Conservation (phyloP, 2,329 filamentous ascomycete species). For the Epichloe scottii region DNA sequence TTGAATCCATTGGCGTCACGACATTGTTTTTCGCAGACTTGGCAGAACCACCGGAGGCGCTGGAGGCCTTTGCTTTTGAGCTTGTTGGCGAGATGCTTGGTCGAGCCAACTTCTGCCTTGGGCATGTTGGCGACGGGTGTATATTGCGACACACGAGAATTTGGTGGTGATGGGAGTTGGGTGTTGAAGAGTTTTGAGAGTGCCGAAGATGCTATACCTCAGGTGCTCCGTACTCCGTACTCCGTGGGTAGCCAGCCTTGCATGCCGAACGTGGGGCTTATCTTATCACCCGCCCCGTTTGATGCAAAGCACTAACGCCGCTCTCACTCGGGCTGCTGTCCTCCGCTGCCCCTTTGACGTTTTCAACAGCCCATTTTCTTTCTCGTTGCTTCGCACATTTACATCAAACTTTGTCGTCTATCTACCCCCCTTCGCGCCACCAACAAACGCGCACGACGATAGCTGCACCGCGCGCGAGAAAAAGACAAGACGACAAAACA, state of each 20-base stretch:
- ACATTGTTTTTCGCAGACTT: constrained; percentile 53
- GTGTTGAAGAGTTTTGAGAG: not conserved
- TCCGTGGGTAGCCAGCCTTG: constrained; percentile 1
- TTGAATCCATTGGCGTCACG: constrained; percentile 87
- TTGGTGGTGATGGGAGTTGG: not conserved
- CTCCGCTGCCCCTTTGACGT: too few relatives aligned
- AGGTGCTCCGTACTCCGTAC: too few relatives aligned
- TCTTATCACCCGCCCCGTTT: constrained; percentile 4
- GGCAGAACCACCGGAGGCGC: constrained; percentile 83
- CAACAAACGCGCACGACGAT: not conserved
- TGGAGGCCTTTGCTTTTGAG: constrained; percentile 72
- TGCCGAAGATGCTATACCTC: not conserved
- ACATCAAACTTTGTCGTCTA: not conserved
- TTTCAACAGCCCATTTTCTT: not conserved
- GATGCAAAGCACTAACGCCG: not conserved
- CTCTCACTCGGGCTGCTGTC: not conserved
- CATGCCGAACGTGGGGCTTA: constrained; percentile 1
- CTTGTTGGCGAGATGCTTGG: constrained; percentile 83
- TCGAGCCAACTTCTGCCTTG: constrained; percentile 81
- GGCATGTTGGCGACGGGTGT: constrained; percentile 48
- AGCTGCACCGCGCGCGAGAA: not conserved
- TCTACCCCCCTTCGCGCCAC: too few relatives aligned
- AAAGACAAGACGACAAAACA: not conserved
- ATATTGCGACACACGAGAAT: not conserved
- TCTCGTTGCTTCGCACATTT: not conserved